Conservation (phyloP, 768 basidiomycete genomes). For the Tricholoma sp. region DNA sequence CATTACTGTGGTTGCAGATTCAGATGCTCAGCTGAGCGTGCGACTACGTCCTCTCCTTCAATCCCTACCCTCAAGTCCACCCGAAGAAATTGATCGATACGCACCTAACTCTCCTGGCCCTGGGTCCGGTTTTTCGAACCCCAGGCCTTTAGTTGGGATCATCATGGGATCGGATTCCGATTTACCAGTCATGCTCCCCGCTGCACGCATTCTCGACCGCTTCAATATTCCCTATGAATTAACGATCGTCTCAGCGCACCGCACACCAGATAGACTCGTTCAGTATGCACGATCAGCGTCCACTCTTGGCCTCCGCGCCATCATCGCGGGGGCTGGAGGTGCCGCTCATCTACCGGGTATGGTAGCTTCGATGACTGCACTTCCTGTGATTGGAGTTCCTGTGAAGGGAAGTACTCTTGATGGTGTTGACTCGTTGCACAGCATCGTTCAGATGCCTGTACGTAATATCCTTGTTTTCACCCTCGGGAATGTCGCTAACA, state of each 20-base stretch:
- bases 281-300: constrained; percentile 76
- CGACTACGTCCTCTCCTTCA: constrained; percentile 73
- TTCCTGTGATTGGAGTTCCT: constrained; percentile 95
- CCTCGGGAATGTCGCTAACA: neutral
- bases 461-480: constrained; percentile 24
- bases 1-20: constrained; percentile 80
- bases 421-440: constrained; percentile 95
- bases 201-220: constrained; percentile 76
- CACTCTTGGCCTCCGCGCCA: constrained; percentile 57
- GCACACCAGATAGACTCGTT: constrained; percentile 84
- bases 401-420: constrained; percentile 92
- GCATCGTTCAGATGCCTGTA: constrained; percentile 99
- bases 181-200: constrained; percentile 88
- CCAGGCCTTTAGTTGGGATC: constrained; percentile 78
- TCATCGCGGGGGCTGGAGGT: constrained; percentile 97
- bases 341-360: constrained; percentile 98
- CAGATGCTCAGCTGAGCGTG: constrained; percentile 65
- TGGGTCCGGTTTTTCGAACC: constrained; percentile 52
- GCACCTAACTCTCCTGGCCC: constrained; percentile 41
- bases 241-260: constrained; percentile 94
- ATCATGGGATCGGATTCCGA: constrained; percentile 99
- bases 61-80: constrained; percentile 47
- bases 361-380: constrained; percentile 90
- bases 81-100: constrained; percentile 48
- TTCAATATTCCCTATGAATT: constrained; percentile 89